Percentiles rank a stretch among this genome's conserved stretches.
These are phyloP conservation scores for Biscutella laevigata DNA, from an alignment of 441 rosid species.

Conservation along the genomic window DNA sequence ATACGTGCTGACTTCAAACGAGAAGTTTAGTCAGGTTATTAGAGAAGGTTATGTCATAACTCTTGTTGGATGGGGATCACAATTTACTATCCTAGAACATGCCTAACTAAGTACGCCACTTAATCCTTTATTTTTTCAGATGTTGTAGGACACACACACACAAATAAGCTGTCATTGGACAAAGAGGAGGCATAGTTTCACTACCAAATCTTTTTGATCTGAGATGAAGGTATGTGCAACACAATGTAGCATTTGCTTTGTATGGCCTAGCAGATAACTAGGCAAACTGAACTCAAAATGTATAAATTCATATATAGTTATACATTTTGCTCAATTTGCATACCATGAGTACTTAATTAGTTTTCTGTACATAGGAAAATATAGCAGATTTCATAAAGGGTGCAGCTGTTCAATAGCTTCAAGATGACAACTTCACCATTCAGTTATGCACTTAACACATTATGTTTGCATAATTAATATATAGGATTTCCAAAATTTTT, in stretches of 20 bases:
- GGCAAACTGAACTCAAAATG: constrained; percentile 25
- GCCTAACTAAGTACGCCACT: not conserved
- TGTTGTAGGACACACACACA: constrained; percentile 49
- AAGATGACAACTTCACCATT: constrained; percentile 41
- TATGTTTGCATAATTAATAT: not conserved
- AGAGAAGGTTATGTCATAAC: constrained; percentile 75
- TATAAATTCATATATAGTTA: not conserved
- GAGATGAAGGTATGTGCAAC: constrained; percentile 51
- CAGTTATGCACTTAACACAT: constrained; percentile 34
- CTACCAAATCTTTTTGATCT: constrained; percentile 55
- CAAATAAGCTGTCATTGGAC: constrained; percentile 72
- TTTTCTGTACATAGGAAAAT: constrained; percentile 35
- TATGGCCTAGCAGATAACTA: constrained; percentile 68
- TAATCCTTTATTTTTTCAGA: not conserved
- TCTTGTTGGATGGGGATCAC: constrained; percentile 92
- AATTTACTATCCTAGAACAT: constrained; percentile 33
- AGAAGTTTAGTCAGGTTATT: constrained; percentile 21
- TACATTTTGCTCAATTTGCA: not conserved
- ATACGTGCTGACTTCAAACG: not conserved
- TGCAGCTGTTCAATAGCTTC: constrained; percentile 51
- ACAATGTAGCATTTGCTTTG: constrained; percentile 61
- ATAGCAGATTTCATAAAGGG: constrained; percentile 43
- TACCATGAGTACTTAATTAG: not conserved
- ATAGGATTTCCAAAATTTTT: not conserved
- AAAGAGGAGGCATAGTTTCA: constrained; percentile 45